A percentile compares a stretch with the other conserved stretches of the same genome.
Conservation (phyloP, 805 yeast species). For the Torulaspora indica region DNA sequence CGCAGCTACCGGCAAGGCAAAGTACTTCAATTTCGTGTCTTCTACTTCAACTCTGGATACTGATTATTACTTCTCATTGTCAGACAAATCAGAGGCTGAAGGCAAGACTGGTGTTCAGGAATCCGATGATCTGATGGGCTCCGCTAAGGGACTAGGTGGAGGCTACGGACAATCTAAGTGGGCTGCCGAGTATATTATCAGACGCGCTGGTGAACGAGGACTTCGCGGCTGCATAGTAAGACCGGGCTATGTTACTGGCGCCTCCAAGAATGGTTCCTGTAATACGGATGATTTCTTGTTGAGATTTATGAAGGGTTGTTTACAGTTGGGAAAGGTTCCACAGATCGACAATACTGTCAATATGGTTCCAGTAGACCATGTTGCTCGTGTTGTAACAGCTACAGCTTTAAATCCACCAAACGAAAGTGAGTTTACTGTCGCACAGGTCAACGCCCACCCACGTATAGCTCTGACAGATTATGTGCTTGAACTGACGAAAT, state of each 20-base stretch:
- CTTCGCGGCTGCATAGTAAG: conserved; percentile 83
- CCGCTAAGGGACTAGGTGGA: conserved; percentile 73
- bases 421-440: conserved; percentile 55
- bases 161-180: conserved; percentile 98
- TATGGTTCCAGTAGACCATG: conserved; percentile 98
- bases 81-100: conserved; percentile 60
- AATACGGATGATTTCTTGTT: conserved; percentile 95
- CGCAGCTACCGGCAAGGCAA: conserved; percentile 66
- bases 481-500: conserved; percentile 56
- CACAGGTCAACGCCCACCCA: conserved; percentile 98
- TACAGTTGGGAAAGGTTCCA: conserved; percentile 81
- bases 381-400: conserved; percentile 85
- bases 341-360: conserved; percentile 83
- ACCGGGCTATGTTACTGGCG: conserved; percentile 96
- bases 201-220: conserved; percentile 85
- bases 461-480: conserved; percentile 76
- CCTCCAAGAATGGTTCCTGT: conserved; percentile 74
- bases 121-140: conserved; percentile 76
- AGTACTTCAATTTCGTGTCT: conserved; percentile 84
- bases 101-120: conserved; percentile 76
- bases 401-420: conserved; percentile 73
- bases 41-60: conserved; percentile 92
- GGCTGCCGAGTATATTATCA: conserved; percentile 88
- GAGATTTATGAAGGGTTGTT: conserved; percentile 91
- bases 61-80: conserved; percentile 68